Evolutionary conservation across 352 stramenopile species (phyloP).

Genomic region (Elongisporangium anandrum): DNA sequence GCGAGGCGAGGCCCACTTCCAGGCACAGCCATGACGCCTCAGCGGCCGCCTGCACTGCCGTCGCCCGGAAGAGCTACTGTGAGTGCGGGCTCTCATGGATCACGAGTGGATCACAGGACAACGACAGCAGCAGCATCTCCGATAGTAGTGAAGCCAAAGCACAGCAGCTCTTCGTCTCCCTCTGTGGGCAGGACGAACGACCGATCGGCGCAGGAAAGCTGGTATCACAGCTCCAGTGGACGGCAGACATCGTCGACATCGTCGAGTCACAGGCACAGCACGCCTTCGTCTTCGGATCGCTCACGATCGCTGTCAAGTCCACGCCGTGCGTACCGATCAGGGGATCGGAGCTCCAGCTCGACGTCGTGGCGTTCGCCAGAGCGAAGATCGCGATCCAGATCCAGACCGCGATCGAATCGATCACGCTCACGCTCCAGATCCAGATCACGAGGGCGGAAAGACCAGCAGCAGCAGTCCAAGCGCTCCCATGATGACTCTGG

Average conservation of each 20-base stretch:
- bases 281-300: not conserved
- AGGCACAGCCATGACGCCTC: not conserved
- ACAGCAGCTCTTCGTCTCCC: not conserved
- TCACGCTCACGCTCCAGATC: not conserved
- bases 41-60: not conserved
- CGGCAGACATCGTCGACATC: not conserved
- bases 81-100: not conserved
- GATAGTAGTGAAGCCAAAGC: not conserved
- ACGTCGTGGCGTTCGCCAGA: not conserved
- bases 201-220: no score
- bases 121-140: not conserved
- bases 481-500: not conserved
- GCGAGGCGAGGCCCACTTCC: not conserved
- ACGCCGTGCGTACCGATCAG: not conserved
- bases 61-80: not conserved
- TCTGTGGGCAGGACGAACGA: not conserved
- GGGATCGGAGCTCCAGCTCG: not conserved
- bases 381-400: not conserved
- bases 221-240: not conserved
- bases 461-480: not conserved
- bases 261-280: not conserved
- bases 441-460: not conserved
- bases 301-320: not conserved
- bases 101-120: not conserved
- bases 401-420: not conserved